phyloP scores from a whole-genome alignment of 768 basidiomycete species.

The Suillus plorans region DNA sequence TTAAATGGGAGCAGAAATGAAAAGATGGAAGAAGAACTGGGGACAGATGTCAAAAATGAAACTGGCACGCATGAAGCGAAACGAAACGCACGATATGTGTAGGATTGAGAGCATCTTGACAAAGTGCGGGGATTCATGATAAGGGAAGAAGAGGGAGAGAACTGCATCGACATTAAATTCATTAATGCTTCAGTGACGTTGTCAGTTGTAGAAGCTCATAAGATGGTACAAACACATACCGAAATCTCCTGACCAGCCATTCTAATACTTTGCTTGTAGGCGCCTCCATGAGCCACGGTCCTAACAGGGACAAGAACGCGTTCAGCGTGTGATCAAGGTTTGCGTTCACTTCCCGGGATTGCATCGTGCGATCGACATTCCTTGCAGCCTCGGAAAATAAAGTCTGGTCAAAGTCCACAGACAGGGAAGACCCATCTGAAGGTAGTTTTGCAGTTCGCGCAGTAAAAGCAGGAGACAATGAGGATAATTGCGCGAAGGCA shows the following conservation, averaged over 20 bases:
- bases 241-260: constrained; percentile 92
- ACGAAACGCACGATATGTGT: constrained; percentile 58
- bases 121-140: constrained; percentile 94
- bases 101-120: constrained; percentile 90
- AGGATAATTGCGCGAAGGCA: constrained; percentile 69
- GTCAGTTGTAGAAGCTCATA: background rate
- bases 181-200: constrained; percentile 59
- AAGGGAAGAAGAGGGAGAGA: constrained; percentile 85
- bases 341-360: constrained; percentile 58
- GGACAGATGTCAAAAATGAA: constrained; percentile 6
- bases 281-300: constrained; percentile 77
- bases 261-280: constrained; percentile 85
- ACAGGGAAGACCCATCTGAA: constrained; percentile 16
- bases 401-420: constrained; percentile 55
- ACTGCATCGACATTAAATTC: constrained; percentile 87
- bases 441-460: constrained; percentile 14
- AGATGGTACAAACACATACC: constrained; percentile 46
- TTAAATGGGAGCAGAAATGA: constrained; percentile 74
- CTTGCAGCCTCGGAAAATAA: constrained; percentile 83
- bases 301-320: constrained; percentile 66
- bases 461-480: constrained; percentile 55
- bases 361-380: constrained; percentile 73
- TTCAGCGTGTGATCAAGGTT: constrained; percentile 63
- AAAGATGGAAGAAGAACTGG: constrained; percentile 62
- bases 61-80: background rate